Percentiles rank a stretch among this genome's conserved stretches.
phyloP scores from a whole-genome alignment of 306 rosid species.

The Cajanus cajan region DNA sequence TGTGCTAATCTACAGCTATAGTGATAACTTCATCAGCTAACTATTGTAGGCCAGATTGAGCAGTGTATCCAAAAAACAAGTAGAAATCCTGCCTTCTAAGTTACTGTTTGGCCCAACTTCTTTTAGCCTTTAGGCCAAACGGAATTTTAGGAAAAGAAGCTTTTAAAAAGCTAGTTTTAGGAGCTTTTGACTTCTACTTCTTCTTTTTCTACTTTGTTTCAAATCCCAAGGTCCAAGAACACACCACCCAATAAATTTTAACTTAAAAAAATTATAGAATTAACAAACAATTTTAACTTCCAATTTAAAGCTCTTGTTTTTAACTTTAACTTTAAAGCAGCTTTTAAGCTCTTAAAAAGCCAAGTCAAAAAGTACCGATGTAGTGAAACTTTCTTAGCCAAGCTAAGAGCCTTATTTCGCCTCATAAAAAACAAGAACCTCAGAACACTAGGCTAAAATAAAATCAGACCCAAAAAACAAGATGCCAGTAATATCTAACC shows the following conservation, averaged over 20 bases:
- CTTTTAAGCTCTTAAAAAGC: not conserved
- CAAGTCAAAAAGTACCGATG: not conserved
- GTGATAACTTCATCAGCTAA: not conserved
- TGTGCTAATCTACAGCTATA: not conserved
- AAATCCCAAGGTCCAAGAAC: not conserved
- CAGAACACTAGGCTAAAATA: slow-evolving; percentile 16
- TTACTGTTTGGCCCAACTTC: not conserved
- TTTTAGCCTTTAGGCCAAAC: not conserved
- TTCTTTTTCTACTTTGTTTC: not conserved
- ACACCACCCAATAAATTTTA: not conserved
- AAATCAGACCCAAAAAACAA: not conserved
- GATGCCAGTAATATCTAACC: slow-evolving; percentile 46
- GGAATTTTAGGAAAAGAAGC: no score
- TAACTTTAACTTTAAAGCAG: not conserved
- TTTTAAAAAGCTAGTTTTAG: not conserved
- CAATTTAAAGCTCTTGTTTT: not conserved
- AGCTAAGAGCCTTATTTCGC: not conserved
- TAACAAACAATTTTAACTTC: not conserved
- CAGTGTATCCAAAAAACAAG: slow-evolving; percentile 3
- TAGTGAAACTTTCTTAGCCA: slow-evolving; percentile 11
- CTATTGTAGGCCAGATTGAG: slow-evolving; percentile 14
- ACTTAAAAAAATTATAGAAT: not conserved
- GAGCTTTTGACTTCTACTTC: not conserved
- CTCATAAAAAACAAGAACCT: slow-evolving; percentile 15
- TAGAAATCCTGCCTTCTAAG: not conserved